Conservation (phyloP, 257 asterid species). For the Cruciata laevipes region DNA sequence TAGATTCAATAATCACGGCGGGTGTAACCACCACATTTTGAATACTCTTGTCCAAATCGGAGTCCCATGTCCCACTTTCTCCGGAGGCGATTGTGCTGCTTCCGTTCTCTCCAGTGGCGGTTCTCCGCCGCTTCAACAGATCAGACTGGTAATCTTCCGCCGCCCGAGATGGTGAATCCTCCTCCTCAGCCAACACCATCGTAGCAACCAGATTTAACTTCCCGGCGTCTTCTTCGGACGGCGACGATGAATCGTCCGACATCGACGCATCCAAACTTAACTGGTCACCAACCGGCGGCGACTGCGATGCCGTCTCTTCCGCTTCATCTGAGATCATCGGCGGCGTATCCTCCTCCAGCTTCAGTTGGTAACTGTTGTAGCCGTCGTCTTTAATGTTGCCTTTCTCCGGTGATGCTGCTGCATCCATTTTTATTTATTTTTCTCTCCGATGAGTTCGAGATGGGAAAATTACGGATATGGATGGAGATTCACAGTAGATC, state of each 20-base stretch:
- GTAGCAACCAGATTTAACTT: neutral
- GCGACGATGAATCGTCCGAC: neutral
- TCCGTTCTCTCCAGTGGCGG: neutral
- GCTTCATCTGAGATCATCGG: neutral
- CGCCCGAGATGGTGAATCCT: neutral
- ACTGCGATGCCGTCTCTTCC: neutral
- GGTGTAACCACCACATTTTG: neutral
- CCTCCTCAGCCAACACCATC: neutral
- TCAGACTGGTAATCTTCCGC: neutral
- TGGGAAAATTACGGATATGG: neutral
- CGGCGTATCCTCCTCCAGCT: neutral
- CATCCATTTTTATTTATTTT: neutral
- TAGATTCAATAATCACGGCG: neutral
- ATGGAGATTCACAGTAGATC: neutral
- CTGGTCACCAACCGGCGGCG: neutral
- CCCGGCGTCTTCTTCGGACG: neutral
- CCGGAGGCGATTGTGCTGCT: neutral
- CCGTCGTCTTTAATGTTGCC: neutral
- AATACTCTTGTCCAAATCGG: neutral
- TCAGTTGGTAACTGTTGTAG: neutral
- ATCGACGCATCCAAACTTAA: neutral
- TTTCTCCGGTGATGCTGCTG: neutral
- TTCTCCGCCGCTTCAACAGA: slow-evolving; percentile 4
- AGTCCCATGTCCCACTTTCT: neutral
- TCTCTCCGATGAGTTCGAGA: neutral